phyloP scores from a whole-genome alignment of 768 basidiomycete genomes.

The Sporobolomyces phaffii region DNA sequence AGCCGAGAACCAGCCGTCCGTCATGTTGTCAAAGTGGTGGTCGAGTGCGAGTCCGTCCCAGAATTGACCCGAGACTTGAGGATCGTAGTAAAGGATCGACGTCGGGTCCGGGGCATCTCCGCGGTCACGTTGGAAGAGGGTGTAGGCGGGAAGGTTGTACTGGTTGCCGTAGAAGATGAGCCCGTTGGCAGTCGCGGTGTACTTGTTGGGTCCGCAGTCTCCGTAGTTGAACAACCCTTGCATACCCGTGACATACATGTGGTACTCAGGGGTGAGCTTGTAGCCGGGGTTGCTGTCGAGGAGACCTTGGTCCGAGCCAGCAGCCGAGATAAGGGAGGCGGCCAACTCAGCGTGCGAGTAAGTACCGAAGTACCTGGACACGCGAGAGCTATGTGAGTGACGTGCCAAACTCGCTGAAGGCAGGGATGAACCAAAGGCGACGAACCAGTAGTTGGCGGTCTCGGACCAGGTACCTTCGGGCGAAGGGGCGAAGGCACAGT shows the following conservation, averaged over 20 bases:
- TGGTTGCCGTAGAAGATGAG: conserved; percentile 70
- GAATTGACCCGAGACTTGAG: conserved; percentile 74
- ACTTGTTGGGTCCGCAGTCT: conserved; percentile 91
- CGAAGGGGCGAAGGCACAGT: conserved; percentile 57
- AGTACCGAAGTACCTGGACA: conserved; percentile 41
- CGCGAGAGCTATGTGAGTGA: too few species aligned
- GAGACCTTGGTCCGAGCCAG: conserved; percentile 73
- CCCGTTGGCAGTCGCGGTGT: conserved; percentile 81
- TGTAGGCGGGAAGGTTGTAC: conserved; percentile 63
- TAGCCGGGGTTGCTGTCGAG: conserved; percentile 65
- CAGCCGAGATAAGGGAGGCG: conserved; percentile 72
- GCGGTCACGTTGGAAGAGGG: conserved; percentile 87
- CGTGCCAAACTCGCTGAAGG: too few species aligned
- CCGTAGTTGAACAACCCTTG: conserved; percentile 48
- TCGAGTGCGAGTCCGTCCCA: conserved; percentile 83
- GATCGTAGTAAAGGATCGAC: conserved; percentile 90
- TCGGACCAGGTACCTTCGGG: conserved; percentile 87
- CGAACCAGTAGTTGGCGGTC: conserved; percentile 86
- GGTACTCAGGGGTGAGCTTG: conserved; percentile 69
- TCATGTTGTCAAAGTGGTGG: conserved; percentile 63
- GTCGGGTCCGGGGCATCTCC: conserved; percentile 55
- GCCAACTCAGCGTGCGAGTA: conserved; percentile 68
- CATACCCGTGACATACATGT: conserved; percentile 60
- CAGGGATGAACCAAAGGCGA: not conserved
- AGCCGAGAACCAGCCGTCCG: conserved; percentile 85